Evolutionary conservation across 129 eudicot genomes (phyloP).

Genomic region (Deinandra increscens): DNA sequence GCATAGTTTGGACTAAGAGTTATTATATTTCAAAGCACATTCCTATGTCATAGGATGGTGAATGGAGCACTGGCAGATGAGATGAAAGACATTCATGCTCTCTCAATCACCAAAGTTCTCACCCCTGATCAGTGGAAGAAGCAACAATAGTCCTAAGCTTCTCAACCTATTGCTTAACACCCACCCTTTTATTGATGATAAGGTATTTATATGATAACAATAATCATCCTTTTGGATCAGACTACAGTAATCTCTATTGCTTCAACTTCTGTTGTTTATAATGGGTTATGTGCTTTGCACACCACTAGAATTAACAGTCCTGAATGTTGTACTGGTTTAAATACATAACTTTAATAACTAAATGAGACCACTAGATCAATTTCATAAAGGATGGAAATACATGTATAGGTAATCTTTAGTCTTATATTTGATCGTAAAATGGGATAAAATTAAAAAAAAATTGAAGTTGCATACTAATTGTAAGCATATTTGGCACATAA

Average conservation of each 20-base stretch:
- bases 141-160: constrained; percentile 51
- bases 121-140: constrained; percentile 92
- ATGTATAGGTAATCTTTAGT: too few relatives aligned
- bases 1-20: too few relatives aligned
- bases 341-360: too few relatives aligned
- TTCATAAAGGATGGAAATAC: too few relatives aligned
- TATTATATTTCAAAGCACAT: too few relatives aligned
- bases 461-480: too few relatives aligned
- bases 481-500: too few relatives aligned
- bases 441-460: too few relatives aligned
- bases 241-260: constrained; percentile 20
- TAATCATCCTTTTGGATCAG: constrained; percentile 10
- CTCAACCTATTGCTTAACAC: constrained; percentile 52
- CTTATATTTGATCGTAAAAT: too few relatives aligned
- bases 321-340: too few relatives aligned
- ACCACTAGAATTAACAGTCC: too few relatives aligned
- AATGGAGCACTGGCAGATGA: constrained; percentile 71
- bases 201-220: not conserved
- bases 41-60: constrained; percentile 90
- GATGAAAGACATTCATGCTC: constrained; percentile 94
- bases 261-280: constrained; percentile 7
- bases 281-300: constrained; percentile 9
- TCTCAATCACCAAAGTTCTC: constrained; percentile 75
- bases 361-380: too few relatives aligned
- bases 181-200: not conserved